Evolutionary conservation across 2,329 filamentous ascomycete species (phyloP).

Genomic region (Magnaporthiopsis incrustans): DNA sequence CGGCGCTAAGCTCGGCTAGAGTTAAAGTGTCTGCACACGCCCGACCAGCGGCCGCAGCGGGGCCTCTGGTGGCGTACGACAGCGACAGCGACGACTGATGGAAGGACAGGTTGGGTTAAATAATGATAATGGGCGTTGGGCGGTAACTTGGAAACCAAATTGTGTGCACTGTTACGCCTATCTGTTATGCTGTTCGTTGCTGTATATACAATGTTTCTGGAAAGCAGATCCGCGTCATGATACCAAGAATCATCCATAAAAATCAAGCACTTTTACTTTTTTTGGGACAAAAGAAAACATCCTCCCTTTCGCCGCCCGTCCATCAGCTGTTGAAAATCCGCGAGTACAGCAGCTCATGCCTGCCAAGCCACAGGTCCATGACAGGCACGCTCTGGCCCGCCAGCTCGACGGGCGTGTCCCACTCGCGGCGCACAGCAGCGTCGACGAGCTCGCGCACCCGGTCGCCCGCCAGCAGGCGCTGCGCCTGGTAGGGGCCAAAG

Average conservation of each 20-base stretch:
- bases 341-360: slow-evolving; percentile 77
- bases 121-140: not conserved
- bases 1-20: slow-evolving; percentile 58
- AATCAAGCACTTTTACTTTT: not conserved
- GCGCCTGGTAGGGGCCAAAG: slow-evolving; percentile 74
- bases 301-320: not conserved
- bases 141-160: not conserved
- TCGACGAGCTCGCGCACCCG: slow-evolving; percentile 51
- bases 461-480: slow-evolving; percentile 58
- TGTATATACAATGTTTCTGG: not conserved
- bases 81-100: slow-evolving; percentile 51
- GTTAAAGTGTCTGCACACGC: slow-evolving; percentile 43
- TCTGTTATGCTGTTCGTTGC: not conserved
- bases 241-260: not conserved
- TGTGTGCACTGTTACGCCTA: not conserved
- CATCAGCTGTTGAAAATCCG: slow-evolving; percentile 75
- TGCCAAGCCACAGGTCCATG: slow-evolving; percentile 76
- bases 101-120: no score
- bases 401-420: slow-evolving; percentile 50
- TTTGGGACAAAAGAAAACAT: not conserved
- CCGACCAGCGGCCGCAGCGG: slow-evolving; percentile 38
- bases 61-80: slow-evolving; percentile 79
- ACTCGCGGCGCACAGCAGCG: slow-evolving; percentile 51
- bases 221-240: not conserved
- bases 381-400: slow-evolving; percentile 69